Evolutionary conservation across 768 basidiomycete genomes (phyloP), one percentile per base, ranked within the genome.

Genomic region (Austroboletus festivus): DNA sequence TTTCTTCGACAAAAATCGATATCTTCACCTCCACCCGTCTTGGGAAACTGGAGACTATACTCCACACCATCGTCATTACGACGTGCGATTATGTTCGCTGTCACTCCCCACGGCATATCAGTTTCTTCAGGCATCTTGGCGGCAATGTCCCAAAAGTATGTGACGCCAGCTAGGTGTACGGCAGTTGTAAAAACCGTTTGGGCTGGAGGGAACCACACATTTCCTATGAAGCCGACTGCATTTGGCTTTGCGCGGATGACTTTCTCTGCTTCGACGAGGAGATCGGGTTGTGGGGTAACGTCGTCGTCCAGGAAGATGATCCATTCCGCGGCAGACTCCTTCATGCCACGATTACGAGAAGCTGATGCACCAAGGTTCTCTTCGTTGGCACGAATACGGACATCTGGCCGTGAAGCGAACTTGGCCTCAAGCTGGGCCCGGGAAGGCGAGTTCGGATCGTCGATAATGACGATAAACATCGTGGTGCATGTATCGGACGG

Each of bases 1-100:
- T 78, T 80, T 50, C 61, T 62, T n/a, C 72, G 67, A 50, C 79
- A 80, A 54, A 76, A 82, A 55, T 83, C 77, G 12, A 83, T 80
- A 33, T 84, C 80, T 50, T 85, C 82, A 0, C 81, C 82, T 3
- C 82, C 80, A 1, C 81, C 80, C 4, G 81, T 84, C 64, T 80
- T 82, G 3, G 82, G 83, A 53, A 79, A 83, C 5, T 57, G 59
- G 16, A 69, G 57, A 53, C 75, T 69, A 55, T 70, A 84, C 37
- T 56, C 54, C n/a, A 81, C 69, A 0, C 67, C 71, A 38, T 81
- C 79, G 2, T 67, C 54, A 28, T 68, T 58, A 20, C 78, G 73
- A 3, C 78, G 73, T 5, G 69, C 69, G 20, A 82, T 74, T 16
- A 83, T 70, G 54, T 81, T 82, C 1, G 80, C 81, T 0, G 82